phyloP scores from a whole-genome alignment of 257 asterid species.

The Penstemon newberryi region DNA sequence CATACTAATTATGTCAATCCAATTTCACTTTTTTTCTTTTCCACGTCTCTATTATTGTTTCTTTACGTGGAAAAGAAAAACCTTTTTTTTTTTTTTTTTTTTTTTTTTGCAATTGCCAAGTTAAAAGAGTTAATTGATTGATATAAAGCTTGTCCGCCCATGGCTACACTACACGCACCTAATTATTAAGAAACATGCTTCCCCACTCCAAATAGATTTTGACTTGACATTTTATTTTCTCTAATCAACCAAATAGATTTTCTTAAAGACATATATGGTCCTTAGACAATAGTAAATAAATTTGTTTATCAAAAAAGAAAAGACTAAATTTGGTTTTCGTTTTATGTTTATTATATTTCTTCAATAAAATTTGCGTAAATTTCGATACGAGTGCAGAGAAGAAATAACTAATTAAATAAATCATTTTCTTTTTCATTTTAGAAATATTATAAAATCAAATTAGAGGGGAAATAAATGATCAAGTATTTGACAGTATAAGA shows the following conservation, averaged over 20 bases:
- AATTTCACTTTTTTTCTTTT: conserved; percentile 26
- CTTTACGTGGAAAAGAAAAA: conserved; percentile 11
- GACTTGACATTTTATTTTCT: conserved; percentile 22
- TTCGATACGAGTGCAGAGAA: too few species aligned
- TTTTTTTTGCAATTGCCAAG: neutral
- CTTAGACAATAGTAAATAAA: too few species aligned
- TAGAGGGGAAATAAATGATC: neutral
- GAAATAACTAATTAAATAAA: too few species aligned
- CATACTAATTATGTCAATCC: conserved; percentile 27
- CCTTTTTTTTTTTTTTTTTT: neutral
- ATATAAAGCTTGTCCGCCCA: neutral
- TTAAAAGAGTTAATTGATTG: neutral
- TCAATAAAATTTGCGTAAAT: too few species aligned
- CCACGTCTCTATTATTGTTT: conserved; percentile 48
- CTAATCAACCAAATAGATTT: too few species aligned
- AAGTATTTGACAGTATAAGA: too few species aligned
- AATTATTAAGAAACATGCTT: conserved; percentile 23
- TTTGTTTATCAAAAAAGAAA: neutral
- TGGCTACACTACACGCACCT: conserved; percentile 8
- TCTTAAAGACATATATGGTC: too few species aligned
- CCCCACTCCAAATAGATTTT: conserved; percentile 9
- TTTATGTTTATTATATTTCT: too few species aligned
- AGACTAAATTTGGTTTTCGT: too few species aligned
- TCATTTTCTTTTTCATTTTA: too few species aligned
- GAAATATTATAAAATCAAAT: too few species aligned